Evolutionary conservation across 225 moss, liverwort and hornwort species (phyloP).

Genomic region (Polytrichum formosum): DNA sequence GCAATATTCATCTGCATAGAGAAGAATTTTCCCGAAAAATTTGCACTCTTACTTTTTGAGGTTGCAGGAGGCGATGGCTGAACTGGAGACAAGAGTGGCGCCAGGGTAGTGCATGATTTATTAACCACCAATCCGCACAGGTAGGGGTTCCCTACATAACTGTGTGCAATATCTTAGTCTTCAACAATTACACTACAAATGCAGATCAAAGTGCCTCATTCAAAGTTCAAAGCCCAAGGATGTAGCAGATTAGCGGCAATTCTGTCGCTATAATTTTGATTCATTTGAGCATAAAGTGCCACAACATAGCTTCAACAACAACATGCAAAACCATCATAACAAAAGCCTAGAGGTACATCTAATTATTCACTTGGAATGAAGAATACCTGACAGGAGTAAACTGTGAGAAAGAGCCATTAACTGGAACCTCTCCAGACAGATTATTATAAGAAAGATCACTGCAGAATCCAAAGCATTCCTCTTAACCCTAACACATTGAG

Average conservation of each 20-base stretch:
- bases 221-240: neutral
- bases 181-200: neutral
- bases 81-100: constrained; percentile 49
- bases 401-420: constrained; percentile 59
- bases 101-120: constrained; percentile 45
- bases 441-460: constrained; percentile 67
- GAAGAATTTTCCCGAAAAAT: too few species aligned
- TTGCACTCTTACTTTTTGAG: too few species aligned
- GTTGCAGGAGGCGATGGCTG: too few species aligned
- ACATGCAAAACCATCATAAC: too few species aligned
- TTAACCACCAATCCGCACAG: constrained; percentile 49
- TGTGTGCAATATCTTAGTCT: constrained; percentile 8
- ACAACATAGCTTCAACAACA: too few species aligned
- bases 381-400: constrained; percentile 60
- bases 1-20: too few species aligned
- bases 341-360: too few species aligned
- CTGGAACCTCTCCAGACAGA: constrained; percentile 45
- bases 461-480: constrained; percentile 10
- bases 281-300: too few species aligned
- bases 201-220: neutral
- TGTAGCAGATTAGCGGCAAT: neutral
- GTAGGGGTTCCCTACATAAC: constrained; percentile 35
- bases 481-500: neutral
- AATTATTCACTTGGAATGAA: neutral
- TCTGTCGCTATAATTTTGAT: too few species aligned